Evolutionary conservation across 352 stramenopile genomes (phyloP).

Genomic region (Plasmopara viticola): DNA sequence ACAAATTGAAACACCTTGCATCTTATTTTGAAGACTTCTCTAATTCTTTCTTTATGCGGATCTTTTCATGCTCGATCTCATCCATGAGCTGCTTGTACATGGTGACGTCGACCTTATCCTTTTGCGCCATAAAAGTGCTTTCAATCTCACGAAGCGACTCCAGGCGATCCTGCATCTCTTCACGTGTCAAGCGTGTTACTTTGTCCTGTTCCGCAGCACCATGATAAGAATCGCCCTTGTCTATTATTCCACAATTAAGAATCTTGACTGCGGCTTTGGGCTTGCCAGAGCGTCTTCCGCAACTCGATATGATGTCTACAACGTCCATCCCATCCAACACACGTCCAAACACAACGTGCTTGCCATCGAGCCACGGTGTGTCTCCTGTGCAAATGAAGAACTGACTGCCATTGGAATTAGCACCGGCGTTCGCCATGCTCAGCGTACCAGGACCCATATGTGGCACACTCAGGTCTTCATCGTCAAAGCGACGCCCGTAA

Average conservation of each 20-base stretch:
- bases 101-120: conserved; percentile 46
- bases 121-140: conserved; percentile 45
- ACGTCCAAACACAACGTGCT: conserved; percentile 94
- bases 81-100: conserved; percentile 63
- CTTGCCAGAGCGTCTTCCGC: conserved; percentile 78
- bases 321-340: conserved; percentile 88
- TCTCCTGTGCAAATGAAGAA: conserved; percentile 96
- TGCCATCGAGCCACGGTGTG: conserved; percentile 95
- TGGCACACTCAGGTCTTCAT: conserved; percentile 84
- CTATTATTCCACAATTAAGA: conserved; percentile 75
- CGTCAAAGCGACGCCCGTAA: conserved; percentile 89
- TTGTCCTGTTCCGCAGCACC: conserved; percentile 11
- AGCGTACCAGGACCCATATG: conserved; percentile 70
- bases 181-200: conserved; percentile 32
- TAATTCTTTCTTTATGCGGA: conserved; percentile 51
- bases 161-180: conserved; percentile 61
- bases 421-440: conserved; percentile 86
- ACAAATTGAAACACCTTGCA: too few species aligned
- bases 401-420: conserved; percentile 91
- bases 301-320: conserved; percentile 86
- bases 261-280: conserved; percentile 87
- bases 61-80: conserved; percentile 66
- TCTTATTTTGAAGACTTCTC: conserved; percentile 18
- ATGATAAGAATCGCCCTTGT: conserved; percentile 8
- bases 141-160: conserved; percentile 59